Evolutionary conservation across 2,329 filamentous ascomycete species (phyloP), one percentile per base, ranked within the genome.

Genomic region (Beauveria medogensis): DNA sequence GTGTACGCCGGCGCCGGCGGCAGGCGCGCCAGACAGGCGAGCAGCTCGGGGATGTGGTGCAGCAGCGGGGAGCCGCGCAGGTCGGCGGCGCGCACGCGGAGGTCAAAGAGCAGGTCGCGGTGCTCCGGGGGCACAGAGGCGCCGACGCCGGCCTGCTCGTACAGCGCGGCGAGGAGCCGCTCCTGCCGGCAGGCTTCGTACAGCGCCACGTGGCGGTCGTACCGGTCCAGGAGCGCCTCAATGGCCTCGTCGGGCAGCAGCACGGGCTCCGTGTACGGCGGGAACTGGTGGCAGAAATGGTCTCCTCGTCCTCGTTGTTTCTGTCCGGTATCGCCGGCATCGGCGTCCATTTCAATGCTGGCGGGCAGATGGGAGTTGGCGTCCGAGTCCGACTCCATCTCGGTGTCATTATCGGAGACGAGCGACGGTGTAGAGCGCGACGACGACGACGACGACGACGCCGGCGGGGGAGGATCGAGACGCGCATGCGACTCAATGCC

Each of bases 251-350:
- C 60, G 12, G 24, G 5, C 26, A 62, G 12, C 18, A 62, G 37
- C 18, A 58, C 47, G 1, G 60, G 60, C 28, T 62, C 60, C 26
- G 47, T 20, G 47, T 62, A 62, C 8, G 30, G 28, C 8, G 59
- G 59, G 28, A 61, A 61, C 30, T 18, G 28, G 8, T 24, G 7
- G 20, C 51, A 34, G 12, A 34, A 14, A 12, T 54, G 34, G 6
- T 24, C 48, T 41, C 51, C 6, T 34, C 43, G 14, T 57, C 26
- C 8, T 57, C 43, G 3, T 54, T 18, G 37, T 30, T 20, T 18
- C 40, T 48, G 9, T 22, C 5, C 50, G 40, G 5, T 41, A 10
- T 10, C 16, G 37, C 9, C 37, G 37, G 5, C 37, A 10, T 2
- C 28, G 28, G 28, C 28, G 9, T 30, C 28, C 28, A 2, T 10